Evolutionary conservation across 2,329 filamentous ascomycete species (phyloP), one percentile per base, ranked within the genome.

Genomic region (Aureobasidium vineae): DNA sequence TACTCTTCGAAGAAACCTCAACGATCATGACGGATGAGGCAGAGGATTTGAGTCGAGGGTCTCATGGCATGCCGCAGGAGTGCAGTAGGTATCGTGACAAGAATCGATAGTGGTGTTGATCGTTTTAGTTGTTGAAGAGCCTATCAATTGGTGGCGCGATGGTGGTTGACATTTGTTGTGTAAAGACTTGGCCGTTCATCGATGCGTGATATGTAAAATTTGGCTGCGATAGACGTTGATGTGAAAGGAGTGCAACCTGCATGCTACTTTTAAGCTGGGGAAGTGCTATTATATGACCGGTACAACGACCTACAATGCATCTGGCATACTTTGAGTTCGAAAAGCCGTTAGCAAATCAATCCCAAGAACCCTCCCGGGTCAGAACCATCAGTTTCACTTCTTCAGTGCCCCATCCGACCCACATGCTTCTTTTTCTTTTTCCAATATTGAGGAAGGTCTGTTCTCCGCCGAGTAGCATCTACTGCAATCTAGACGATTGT

Each of bases 251-350:
- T 64, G 61, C 61, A 64, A 54, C 36, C 36, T 38, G 26, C 33
- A 64, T 64, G 36, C 61, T 53, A 11, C 13, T 23, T 43, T 53
- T 64, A 64, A 63, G 59, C 59, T 63, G 63, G 63, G 52, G 53
- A 50, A 59, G 52, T 57, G 53, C 53, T 66, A 16, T 52, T 66
- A 66, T 66, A 66, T 66, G 54, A 66, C 64, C 63, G 64, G 64
- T 66, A 66, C 64, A 66, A 60, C 53, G 52, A 59, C 38, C 23
- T 54, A 49, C 61, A 64, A 53, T 63, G 59, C 59, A 63, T 26
- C 47, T 54, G 47, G 49, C 61, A 64, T 54, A 64, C 49, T 64
- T 53, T 53, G 19, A 54, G 61, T 54, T 64, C 49, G 38, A 64
- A 33, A 52, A 49, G 47, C 36, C 47, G 61, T 65, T 65, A 50